Percentiles rank a stretch among this genome's conserved stretches.
These are phyloP conservation scores for Solanum hybrid DNA, from an alignment of 305 asterid species.

Conservation along the genomic window DNA sequence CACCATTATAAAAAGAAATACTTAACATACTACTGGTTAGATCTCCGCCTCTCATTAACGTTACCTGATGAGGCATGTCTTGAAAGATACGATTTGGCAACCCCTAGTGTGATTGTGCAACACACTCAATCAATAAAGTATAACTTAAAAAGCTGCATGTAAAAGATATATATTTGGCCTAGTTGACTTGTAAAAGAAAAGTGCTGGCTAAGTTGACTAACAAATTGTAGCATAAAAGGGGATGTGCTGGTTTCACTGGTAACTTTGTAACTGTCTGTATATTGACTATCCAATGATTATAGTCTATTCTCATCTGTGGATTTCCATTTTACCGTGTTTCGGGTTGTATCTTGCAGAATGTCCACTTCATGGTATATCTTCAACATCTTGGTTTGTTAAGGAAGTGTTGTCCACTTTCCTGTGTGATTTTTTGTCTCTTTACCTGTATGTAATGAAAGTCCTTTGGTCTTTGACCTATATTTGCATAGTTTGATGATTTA, in stretches of 20 bases:
- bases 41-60: background rate
- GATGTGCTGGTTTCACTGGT: background rate
- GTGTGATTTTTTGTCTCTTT: background rate
- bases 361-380: background rate
- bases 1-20: background rate
- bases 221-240: background rate
- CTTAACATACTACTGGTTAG: background rate
- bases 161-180: background rate
- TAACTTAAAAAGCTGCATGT: background rate
- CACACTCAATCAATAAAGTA: background rate
- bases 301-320: background rate
- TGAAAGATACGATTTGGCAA: background rate
- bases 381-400: background rate
- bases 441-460: background rate
- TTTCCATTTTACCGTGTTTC: background rate
- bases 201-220: background rate
- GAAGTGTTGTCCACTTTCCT: background rate
- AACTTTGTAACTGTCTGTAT: background rate
- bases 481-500: background rate
- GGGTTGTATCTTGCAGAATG: background rate
- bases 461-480: background rate
- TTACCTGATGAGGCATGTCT: background rate
- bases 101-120: background rate
- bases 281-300: background rate
- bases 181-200: background rate